Evolutionary conservation across 2,329 filamentous ascomycete species (phyloP).

Genomic region (Leptographium galeiforme): DNA sequence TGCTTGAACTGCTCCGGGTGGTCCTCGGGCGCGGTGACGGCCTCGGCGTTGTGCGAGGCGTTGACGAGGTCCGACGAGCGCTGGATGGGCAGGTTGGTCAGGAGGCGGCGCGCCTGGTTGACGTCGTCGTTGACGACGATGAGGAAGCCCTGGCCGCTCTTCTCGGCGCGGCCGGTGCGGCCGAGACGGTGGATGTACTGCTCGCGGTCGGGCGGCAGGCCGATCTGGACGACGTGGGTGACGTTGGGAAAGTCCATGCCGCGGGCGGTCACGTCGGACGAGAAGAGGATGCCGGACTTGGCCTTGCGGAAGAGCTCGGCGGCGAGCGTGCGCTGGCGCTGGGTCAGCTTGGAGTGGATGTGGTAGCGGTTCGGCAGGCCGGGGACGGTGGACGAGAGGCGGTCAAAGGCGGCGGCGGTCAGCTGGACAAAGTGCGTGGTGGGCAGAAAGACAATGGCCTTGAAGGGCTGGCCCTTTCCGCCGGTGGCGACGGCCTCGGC

Average conservation of each 20-base stretch:
- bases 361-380: constrained; percentile 30
- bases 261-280: constrained; percentile 67
- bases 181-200: constrained; percentile 51
- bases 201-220: constrained; percentile 37
- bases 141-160: constrained; percentile 59
- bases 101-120: constrained; percentile 29
- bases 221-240: constrained; percentile 48
- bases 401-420: constrained; percentile 43
- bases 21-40: constrained; percentile 25
- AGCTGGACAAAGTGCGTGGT: constrained; percentile 62
- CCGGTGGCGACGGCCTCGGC: constrained; percentile 19
- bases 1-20: constrained; percentile 22
- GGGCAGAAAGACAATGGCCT: constrained; percentile 89
- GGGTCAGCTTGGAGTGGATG: constrained; percentile 70
- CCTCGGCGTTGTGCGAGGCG: constrained; percentile 37
- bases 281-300: constrained; percentile 54
- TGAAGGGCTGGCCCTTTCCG: constrained; percentile 52
- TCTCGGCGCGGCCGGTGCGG: constrained; percentile 61
- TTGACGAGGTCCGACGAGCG: constrained; percentile 36
- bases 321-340: constrained; percentile 52
- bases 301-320: constrained; percentile 59
- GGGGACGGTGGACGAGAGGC: constrained; percentile 27
- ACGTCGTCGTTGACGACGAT: constrained; percentile 45
- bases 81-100: constrained; percentile 48
- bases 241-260: constrained; percentile 56